A percentile compares a stretch with the other conserved stretches of the same genome.
Conservation (phyloP, 257 asterid species). For the Phtheirospermum japonicum region DNA sequence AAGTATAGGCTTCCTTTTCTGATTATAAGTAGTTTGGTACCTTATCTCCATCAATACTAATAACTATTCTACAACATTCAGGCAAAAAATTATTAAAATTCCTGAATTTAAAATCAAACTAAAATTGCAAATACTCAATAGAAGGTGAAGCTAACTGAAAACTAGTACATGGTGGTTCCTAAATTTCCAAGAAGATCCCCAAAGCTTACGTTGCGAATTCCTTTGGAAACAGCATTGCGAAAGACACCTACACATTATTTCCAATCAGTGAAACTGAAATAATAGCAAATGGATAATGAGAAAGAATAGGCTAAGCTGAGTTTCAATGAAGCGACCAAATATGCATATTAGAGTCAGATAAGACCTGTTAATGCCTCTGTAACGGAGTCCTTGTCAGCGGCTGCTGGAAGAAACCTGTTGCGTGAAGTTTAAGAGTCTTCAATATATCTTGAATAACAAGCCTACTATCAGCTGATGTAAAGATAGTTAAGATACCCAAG, state of each 20-base stretch:
- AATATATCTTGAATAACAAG: constrained; percentile 23
- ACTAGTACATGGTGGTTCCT: constrained; percentile 80
- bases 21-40: constrained; percentile 16
- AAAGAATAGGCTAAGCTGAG: constrained; percentile 25
- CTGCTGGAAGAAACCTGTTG: constrained; percentile 91
- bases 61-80: constrained; percentile 13
- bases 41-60: constrained; percentile 8
- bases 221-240: constrained; percentile 75
- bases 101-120: constrained; percentile 15
- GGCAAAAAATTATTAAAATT: constrained; percentile 2
- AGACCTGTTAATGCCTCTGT: constrained; percentile 87
- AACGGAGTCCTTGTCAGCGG: constrained; percentile 85
- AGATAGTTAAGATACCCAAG: constrained; percentile 68
- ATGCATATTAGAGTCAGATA: constrained; percentile 26
- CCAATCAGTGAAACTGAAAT: constrained; percentile 32
- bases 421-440: constrained; percentile 31
- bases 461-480: constrained; percentile 22
- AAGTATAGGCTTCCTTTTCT: constrained; percentile 13
- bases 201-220: constrained; percentile 80
- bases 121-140: constrained; percentile 21
- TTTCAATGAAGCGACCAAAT: constrained; percentile 13
- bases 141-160: constrained; percentile 29
- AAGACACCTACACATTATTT: constrained; percentile 60
- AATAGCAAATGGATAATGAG: constrained; percentile 21
- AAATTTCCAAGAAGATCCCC: constrained; percentile 87